Evolutionary conservation across 2,329 filamentous ascomycete species (phyloP).

Genomic region (Tolypocladium tundrense): DNA sequence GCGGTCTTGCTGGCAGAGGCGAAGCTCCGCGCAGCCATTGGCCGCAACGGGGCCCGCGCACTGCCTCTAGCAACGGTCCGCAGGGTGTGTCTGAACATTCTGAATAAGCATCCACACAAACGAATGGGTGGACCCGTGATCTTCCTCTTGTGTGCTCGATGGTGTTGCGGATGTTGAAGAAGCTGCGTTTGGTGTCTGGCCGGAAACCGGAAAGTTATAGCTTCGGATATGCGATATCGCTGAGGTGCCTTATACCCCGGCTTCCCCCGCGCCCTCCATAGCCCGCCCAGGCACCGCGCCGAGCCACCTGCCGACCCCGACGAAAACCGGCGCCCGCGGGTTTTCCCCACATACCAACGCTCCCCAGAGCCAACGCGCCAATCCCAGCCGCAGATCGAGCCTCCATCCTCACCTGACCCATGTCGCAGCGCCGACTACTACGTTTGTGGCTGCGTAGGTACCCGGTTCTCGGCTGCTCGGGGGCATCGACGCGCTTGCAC

Average conservation of each 20-base stretch:
- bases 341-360: neutral
- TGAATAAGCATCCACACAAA: neutral
- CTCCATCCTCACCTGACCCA: neutral
- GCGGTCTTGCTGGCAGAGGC: conserved; percentile 21
- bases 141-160: neutral
- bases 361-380: neutral
- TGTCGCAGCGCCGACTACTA: neutral
- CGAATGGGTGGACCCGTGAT: neutral
- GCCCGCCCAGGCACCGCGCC: conserved; percentile 1
- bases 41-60: conserved; percentile 11
- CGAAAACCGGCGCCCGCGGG: neutral
- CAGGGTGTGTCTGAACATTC: conserved; percentile 21
- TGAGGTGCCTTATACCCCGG: neutral
- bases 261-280: neutral
- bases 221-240: conserved; percentile 8
- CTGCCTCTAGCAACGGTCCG: conserved; percentile 15
- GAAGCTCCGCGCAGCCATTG: conserved; percentile 20
- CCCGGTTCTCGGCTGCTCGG: neutral
- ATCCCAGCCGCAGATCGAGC: neutral
- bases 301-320: neutral
- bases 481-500: neutral
- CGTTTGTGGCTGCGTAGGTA: neutral
- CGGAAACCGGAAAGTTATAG: neutral
- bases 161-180: conserved; percentile 7
- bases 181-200: conserved; percentile 8